Evolutionary conservation across 1,284 basidiomycete genomes (phyloP).

Genomic region (Schizophyllum commune): DNA sequence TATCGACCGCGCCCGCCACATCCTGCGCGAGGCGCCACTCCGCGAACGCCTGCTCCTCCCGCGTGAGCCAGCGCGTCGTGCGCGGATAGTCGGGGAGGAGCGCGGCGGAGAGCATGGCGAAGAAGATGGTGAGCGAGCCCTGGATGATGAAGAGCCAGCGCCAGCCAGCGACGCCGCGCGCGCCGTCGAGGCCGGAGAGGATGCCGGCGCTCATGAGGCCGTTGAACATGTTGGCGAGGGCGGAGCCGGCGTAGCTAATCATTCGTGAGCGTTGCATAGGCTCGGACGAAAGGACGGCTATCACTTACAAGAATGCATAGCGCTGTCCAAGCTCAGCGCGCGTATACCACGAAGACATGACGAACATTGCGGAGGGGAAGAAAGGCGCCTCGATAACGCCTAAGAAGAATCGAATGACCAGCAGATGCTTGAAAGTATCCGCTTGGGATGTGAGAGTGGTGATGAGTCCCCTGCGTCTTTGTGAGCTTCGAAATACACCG

Average conservation of each 20-base stretch:
- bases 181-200: conserved; percentile 9
- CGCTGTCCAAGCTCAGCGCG: conserved; percentile 2
- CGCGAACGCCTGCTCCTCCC: conserved; percentile 8
- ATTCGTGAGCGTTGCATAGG: conserved; percentile 6
- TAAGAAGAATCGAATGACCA: conserved; percentile 8
- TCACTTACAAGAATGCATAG: conserved; percentile 7
- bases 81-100: conserved; percentile 8
- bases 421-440: conserved; percentile 7
- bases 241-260: conserved; percentile 1
- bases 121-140: conserved; percentile 9
- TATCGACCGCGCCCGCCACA: conserved; percentile 4
- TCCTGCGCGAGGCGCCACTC: conserved; percentile 8
- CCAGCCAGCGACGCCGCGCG: conserved; percentile 9
- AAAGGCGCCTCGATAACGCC: conserved; percentile 9
- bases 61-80: conserved; percentile 9
- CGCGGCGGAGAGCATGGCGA: conserved; percentile 7
- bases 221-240: conserved; percentile 1
- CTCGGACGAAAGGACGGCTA: conserved; percentile 8
- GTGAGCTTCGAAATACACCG: not conserved
- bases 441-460: conserved; percentile 9
- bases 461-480: conserved; percentile 3
- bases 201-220: conserved; percentile 8
- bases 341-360: conserved; percentile 1
- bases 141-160: conserved; percentile 12
- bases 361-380: conserved; percentile 7